A percentile compares a stretch with the other conserved stretches of the same genome.
These are phyloP conservation scores for Tephrocybe rancida DNA, from an alignment of 768 basidiomycete species.

Conservation along the genomic window DNA sequence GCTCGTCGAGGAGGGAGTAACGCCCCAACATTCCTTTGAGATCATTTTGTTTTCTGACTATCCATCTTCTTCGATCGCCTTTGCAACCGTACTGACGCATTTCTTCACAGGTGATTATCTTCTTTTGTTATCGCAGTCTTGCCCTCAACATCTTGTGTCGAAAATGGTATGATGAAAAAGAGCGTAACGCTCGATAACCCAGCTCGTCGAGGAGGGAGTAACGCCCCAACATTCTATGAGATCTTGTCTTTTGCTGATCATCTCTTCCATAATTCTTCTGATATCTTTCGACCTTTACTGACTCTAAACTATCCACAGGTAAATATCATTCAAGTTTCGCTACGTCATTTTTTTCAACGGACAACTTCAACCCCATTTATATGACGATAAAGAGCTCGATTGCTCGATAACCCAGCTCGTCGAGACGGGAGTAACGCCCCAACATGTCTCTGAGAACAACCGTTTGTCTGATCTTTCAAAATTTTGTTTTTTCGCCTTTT, in stretches of 20 bases:
- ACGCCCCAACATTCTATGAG: constrained; percentile 79
- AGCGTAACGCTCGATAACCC: constrained; percentile 82
- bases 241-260: constrained; percentile 50
- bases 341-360: not conserved
- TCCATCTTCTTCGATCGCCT: not conserved
- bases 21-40: constrained; percentile 77
- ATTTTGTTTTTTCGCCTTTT: not conserved
- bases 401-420: constrained; percentile 91
- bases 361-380: not conserved
- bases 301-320: constrained; percentile 19
- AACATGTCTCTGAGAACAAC: constrained; percentile 61
- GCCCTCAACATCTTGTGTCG: not conserved
- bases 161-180: constrained; percentile 62
- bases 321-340: not conserved
- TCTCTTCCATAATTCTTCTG: not conserved
- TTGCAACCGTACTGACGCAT: constrained; percentile 22
- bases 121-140: not conserved
- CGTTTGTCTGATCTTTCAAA: constrained; percentile 34
- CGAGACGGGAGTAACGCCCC: constrained; percentile 86
- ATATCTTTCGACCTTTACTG: constrained; percentile 13
- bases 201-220: constrained; percentile 96
- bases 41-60: constrained; percentile 51
- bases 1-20: constrained; percentile 96
- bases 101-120: not conserved
- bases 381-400: constrained; percentile 75